Percentiles rank a stretch among this genome's conserved stretches.
Conservation (phyloP, 176 grass and related monocot genomes). For the Eragrostis nindensis region DNA sequence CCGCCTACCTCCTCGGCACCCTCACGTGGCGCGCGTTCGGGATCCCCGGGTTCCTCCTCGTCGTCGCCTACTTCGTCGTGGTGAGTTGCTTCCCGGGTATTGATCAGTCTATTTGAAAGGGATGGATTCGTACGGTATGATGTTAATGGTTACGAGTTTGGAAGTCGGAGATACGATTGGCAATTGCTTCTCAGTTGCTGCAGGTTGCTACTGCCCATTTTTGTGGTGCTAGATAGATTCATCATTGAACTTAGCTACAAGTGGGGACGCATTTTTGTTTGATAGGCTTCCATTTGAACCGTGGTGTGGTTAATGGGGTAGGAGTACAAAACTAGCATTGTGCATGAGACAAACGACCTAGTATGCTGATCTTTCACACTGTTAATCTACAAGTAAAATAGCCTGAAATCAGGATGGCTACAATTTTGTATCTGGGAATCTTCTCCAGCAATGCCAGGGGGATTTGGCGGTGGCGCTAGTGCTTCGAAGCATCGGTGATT, state of each 20-base stretch:
- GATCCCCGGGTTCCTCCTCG: conserved; percentile 56
- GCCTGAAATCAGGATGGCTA: not conserved
- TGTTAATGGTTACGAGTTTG: not conserved
- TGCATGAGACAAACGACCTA: not conserved
- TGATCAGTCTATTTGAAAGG: not conserved
- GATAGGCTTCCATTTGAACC: not conserved
- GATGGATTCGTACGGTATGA: not conserved
- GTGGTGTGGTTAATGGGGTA: not conserved
- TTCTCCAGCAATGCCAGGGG: not conserved
- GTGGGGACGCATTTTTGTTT: not conserved
- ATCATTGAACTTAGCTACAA: conserved; percentile 9
- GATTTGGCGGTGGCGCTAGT: not conserved
- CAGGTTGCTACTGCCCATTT: not conserved
- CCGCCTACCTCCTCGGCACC: conserved; percentile 72
- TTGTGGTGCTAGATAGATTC: not conserved
- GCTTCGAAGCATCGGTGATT: not conserved
- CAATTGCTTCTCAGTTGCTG: not conserved
- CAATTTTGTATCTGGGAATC: not conserved
- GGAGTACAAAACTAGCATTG: not conserved
- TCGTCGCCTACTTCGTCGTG: conserved; percentile 71
- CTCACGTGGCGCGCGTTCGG: conserved; percentile 85
- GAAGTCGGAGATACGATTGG: not conserved
- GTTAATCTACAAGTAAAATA: not conserved
- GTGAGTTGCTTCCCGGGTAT: conserved; percentile 44
- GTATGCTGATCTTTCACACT: not conserved